Evolutionary conservation across 2,329 filamentous ascomycete genomes (phyloP), one percentile per base, ranked within the genome.

Genomic region (Microcyclosporella mali): DNA sequence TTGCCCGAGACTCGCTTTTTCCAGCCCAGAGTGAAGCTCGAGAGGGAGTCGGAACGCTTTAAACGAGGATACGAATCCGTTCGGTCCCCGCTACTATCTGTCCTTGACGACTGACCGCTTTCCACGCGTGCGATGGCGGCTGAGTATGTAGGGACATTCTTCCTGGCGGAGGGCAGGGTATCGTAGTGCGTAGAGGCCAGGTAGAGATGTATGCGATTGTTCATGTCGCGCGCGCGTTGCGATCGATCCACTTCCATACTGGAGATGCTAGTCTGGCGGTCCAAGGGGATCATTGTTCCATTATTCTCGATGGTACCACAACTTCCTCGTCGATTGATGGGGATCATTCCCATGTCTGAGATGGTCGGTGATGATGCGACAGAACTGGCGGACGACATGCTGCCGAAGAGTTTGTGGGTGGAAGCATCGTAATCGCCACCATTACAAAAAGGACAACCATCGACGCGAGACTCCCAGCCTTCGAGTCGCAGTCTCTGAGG

Each of bases 381-480:
- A 2, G 55, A 53, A 40, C 49, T 64, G 27, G 64, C 58, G n/a
- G 66, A 66, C 19, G 69, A 67, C 30, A 66, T 60, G 40, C 66
- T 66, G 47, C 70, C 70, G n/a, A 73, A 68, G 36, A 73, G 65
- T 27, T 67, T 60, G 55, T 72, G 71, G 27, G 70, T 70, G n/a
- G 67, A 63, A 41, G 53, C 56, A 41, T 65, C 60, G 34, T 70
- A 59, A 39, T 65, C 55, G 29, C 30, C 43, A 30, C 43, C 46
- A 46, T 56, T 52, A 56, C 71, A 74, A 64, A 68, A 74, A 9
- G 71, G 71, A 52, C 71, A 73, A 50, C 62, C 62, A 37, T 68
- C 63, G 46, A 63, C 65, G 48, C 70, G 68, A 49, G 64, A 69
- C 56, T 74, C 71, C 71, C 71, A 74, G 39, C 71, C 71, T 49